phyloP scores from a whole-genome alignment of 768 basidiomycete genomes.

The Tylopilus sp. region DNA sequence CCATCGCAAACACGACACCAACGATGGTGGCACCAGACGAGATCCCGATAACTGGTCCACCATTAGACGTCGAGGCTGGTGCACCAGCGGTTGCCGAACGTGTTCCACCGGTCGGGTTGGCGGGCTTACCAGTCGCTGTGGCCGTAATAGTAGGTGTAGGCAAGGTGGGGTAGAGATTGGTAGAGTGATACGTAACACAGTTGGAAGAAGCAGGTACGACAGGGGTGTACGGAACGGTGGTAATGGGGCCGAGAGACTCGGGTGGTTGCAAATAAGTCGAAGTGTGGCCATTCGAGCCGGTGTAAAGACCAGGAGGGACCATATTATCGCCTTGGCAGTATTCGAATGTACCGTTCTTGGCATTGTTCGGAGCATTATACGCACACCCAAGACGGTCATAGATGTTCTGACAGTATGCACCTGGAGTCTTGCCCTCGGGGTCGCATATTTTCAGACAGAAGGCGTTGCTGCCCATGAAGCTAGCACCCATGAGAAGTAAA shows the following conservation, averaged over 20 bases:
- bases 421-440: constrained; percentile 46
- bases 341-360: constrained; percentile 57
- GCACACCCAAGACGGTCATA: constrained; percentile 71
- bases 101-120: constrained; percentile 6
- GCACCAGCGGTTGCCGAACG: constrained; percentile 15
- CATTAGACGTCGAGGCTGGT: constrained; percentile 13
- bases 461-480: constrained; percentile 63
- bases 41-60: constrained; percentile 21
- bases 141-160: constrained; percentile 13
- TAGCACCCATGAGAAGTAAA: constrained; percentile 19
- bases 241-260: constrained; percentile 44
- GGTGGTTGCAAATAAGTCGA: constrained; percentile 46
- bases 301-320: constrained; percentile 53
- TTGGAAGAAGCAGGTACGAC: constrained; percentile 39
- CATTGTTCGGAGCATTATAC: constrained; percentile 69
- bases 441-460: constrained; percentile 80
- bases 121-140: neutral
- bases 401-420: constrained; percentile 64
- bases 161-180: constrained; percentile 32
- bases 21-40: constrained; percentile 31
- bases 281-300: constrained; percentile 34
- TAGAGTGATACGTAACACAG: constrained; percentile 38
- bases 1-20: constrained; percentile 34
- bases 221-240: constrained; percentile 42
- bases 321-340: constrained; percentile 66